Evolutionary conservation across 805 yeast species (phyloP).

Genomic region (Candida caryicola): DNA sequence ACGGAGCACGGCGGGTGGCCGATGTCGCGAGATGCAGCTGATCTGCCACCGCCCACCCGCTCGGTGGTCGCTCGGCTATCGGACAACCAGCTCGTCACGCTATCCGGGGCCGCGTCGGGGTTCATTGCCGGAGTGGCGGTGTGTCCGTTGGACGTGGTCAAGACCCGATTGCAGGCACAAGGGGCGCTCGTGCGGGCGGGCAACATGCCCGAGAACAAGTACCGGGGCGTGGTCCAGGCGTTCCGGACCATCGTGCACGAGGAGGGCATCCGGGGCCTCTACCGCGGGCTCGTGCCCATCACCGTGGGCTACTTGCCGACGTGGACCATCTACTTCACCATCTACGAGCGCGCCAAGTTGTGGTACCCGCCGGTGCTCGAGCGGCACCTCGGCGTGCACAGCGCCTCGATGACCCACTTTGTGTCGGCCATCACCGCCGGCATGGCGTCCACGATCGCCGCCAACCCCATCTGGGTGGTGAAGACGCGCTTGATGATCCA

Average conservation of each 20-base stretch:
- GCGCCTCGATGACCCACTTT: slow-evolving; percentile 39
- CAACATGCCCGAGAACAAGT: slow-evolving; percentile 28
- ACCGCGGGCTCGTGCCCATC: slow-evolving; percentile 90
- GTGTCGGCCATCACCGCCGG: slow-evolving; percentile 84
- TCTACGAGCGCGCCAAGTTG: slow-evolving; percentile 76
- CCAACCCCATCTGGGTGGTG: slow-evolving; percentile 97
- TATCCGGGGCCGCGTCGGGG: slow-evolving; percentile 93
- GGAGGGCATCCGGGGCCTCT: slow-evolving; percentile 81
- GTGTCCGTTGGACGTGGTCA: slow-evolving; percentile 94
- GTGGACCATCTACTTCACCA: slow-evolving; percentile 93
- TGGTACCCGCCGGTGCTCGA: slow-evolving; percentile 45
- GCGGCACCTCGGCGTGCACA: slow-evolving; percentile 19
- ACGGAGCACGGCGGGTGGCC: too few species aligned
- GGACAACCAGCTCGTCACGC: slow-evolving; percentile 57
- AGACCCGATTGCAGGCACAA: slow-evolving; percentile 91
- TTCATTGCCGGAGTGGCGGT: slow-evolving; percentile 84
- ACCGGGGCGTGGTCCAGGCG: slow-evolving; percentile 63
- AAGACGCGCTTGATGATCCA: slow-evolving; percentile 93
- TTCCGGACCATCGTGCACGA: slow-evolving; percentile 63
- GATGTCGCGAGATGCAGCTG: too few species aligned
- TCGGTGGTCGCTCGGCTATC: background rate
- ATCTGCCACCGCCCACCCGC: too few species aligned
- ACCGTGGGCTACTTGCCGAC: slow-evolving; percentile 93
- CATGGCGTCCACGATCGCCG: slow-evolving; percentile 72
- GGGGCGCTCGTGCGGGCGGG: slow-evolving; percentile 45